A percentile compares a stretch with the other conserved stretches of the same genome.
Conservation (phyloP, 805 yeast genomes). For the Spencermartinsiella europaea region DNA sequence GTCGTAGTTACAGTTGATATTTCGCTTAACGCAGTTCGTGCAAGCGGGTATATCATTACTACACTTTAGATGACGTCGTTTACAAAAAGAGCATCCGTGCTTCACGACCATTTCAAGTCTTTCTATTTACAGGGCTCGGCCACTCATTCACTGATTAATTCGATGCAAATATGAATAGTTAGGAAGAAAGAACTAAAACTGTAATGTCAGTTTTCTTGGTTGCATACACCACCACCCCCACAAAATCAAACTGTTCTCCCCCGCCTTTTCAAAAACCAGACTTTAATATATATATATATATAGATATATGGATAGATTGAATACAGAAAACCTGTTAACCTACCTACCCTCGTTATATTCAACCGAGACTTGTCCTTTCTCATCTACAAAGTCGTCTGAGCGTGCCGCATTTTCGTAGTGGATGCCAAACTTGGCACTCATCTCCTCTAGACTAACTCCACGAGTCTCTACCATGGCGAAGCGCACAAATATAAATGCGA, state of each 20-base stretch:
- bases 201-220: too few relatives aligned
- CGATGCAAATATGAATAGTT: too few relatives aligned
- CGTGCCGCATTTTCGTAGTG: conserved; percentile 2
- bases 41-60: neutral
- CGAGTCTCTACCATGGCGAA: conserved; percentile 11
- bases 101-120: neutral
- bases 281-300: too few relatives aligned
- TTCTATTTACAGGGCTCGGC: too few relatives aligned
- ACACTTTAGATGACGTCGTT: neutral
- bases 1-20: neutral
- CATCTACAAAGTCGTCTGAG: neutral
- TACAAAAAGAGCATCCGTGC: neutral
- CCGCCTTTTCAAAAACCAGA: too few relatives aligned
- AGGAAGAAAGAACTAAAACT: too few relatives aligned
- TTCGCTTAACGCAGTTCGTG: neutral
- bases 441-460: conserved; percentile 13
- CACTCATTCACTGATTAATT: too few relatives aligned
- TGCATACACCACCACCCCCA: too few relatives aligned
- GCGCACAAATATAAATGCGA: conserved; percentile 10
- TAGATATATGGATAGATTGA: too few relatives aligned
- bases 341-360: neutral
- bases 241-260: too few relatives aligned
- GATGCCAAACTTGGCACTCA: conserved; percentile 9
- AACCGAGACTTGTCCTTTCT: neutral
- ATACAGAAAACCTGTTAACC: too few relatives aligned